Evolutionary conservation across 768 basidiomycete genomes (phyloP).

Genomic region (Mycena filopes): DNA sequence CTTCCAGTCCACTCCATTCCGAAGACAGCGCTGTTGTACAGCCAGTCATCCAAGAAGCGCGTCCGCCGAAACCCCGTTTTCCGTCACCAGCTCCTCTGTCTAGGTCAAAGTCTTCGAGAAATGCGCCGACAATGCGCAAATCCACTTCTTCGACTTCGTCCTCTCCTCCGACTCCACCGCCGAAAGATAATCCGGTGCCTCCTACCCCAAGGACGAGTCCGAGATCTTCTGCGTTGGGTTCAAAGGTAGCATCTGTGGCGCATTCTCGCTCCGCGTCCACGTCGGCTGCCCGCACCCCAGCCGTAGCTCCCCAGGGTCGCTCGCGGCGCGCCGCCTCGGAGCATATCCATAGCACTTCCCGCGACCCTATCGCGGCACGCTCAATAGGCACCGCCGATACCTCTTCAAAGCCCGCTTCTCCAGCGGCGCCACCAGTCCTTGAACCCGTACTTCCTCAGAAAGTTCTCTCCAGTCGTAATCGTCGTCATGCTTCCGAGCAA

Average conservation of each 20-base stretch:
- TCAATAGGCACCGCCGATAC: background rate
- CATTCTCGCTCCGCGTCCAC: slow-evolving; percentile 24
- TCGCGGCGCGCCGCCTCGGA: slow-evolving; percentile 19
- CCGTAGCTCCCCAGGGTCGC: background rate
- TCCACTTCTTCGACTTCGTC: background rate
- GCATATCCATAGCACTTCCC: background rate
- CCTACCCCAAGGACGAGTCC: background rate
- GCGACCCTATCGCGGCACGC: slow-evolving; percentile 1
- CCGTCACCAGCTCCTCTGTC: background rate
- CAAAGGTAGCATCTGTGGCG: background rate
- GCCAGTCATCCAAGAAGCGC: background rate
- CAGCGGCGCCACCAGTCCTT: background rate
- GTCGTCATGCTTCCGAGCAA: slow-evolving; percentile 13
- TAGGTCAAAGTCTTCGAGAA: background rate
- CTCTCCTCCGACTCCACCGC: background rate
- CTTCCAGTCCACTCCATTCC: slow-evolving; percentile 11
- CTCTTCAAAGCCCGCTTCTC: background rate
- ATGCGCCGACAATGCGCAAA: background rate
- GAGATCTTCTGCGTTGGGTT: background rate
- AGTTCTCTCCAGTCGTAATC: slow-evolving; percentile 6
- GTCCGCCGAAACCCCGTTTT: background rate
- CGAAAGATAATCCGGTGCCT: background rate
- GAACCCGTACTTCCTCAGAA: background rate
- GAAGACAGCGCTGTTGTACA: background rate
- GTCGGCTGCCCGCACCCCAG: background rate